Conservation (phyloP, 164 flowering plant species). For the Magnolia changhungtana region DNA sequence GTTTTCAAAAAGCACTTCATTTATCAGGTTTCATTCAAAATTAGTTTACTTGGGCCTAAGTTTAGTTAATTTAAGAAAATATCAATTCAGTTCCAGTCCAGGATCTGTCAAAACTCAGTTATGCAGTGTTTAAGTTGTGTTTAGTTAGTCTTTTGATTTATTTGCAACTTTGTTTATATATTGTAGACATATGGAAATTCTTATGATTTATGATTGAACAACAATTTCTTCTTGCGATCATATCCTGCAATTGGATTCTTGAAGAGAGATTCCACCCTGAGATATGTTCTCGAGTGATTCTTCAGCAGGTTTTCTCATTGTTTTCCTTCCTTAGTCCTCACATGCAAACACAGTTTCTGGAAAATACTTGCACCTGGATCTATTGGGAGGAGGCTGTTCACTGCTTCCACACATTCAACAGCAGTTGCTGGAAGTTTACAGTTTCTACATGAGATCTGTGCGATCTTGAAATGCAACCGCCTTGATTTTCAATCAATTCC, state of each 20-base stretch:
- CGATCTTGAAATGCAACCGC: no score
- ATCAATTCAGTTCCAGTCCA: neutral
- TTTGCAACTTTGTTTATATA: neutral
- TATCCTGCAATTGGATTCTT: neutral
- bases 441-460: no score
- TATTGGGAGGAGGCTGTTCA: no score
- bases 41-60: neutral
- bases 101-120: neutral
- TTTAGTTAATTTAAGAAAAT: neutral
- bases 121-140: neutral
- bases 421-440: no score
- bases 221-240: neutral
- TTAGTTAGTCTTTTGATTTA: neutral
- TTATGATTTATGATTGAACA: neutral
- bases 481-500: no score
- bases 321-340: no score
- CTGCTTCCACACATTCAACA: no score
- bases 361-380: no score
- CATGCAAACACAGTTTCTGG: no score
- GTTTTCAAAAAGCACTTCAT: neutral
- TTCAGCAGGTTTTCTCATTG: neutral
- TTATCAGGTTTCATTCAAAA: neutral
- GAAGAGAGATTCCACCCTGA: neutral
- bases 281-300: neutral
- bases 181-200: neutral